Evolutionary conservation across 441 rosid genomes (phyloP).

Genomic region (Jatropha multifida): DNA sequence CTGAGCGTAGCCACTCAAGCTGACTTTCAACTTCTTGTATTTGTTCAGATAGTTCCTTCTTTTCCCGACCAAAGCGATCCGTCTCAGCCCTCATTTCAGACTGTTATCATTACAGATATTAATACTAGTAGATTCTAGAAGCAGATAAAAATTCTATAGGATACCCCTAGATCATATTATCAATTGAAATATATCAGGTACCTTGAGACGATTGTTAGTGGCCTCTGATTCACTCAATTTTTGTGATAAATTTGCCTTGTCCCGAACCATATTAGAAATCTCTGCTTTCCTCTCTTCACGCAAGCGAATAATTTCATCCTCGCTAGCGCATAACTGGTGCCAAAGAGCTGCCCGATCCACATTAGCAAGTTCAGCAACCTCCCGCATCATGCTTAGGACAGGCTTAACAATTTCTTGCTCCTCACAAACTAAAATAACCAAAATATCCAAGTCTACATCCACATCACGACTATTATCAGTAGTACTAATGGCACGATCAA

Average conservation of each 20-base stretch:
- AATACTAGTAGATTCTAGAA: conserved; percentile 20
- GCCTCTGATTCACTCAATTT: conserved; percentile 83
- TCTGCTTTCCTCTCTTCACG: conserved; percentile 79
- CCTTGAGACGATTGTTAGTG: conserved; percentile 74
- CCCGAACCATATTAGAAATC: conserved; percentile 60
- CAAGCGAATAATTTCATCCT: conserved; percentile 72
- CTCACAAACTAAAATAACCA: conserved; percentile 76
- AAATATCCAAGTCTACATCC: conserved; percentile 80
- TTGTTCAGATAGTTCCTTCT: conserved; percentile 84
- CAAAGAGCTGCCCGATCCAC: conserved; percentile 94
- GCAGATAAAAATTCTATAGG: conserved; percentile 6
- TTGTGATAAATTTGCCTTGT: conserved; percentile 59
- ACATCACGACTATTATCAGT: conserved; percentile 62
- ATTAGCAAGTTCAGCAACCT: conserved; percentile 92
- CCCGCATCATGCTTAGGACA: conserved; percentile 82
- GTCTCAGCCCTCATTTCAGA: conserved; percentile 86
- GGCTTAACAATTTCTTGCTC: conserved; percentile 79
- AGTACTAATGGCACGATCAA: conserved; percentile 73
- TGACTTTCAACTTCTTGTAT: conserved; percentile 88
- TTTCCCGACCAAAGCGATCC: conserved; percentile 84
- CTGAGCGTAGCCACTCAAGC: conserved; percentile 96
- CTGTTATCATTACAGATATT: conserved; percentile 49
- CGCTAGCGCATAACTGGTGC: conserved; percentile 87
- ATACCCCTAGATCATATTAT: conserved; percentile 14
- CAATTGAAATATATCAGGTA: conserved; percentile 36